Percentiles rank a stretch among this genome's conserved stretches.
Conservation (phyloP, 495 filamentous ascomycete genomes). For the Friedmanniomyces simplex region DNA sequence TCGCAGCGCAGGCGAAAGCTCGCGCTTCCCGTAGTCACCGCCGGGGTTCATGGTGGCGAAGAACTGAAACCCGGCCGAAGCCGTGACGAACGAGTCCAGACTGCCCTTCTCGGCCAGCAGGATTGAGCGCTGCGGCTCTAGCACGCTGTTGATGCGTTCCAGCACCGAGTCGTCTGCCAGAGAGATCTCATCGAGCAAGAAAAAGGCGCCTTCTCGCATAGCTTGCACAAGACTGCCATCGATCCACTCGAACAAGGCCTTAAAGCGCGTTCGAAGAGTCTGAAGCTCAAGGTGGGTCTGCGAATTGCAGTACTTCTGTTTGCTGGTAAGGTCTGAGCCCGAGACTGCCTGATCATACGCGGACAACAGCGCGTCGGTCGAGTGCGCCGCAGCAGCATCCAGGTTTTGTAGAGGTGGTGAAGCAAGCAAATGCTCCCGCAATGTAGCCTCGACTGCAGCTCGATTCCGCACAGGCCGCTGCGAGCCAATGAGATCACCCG, state of each 20-base stretch:
- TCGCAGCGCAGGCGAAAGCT: constrained; percentile 86
- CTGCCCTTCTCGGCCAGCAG: constrained; percentile 90
- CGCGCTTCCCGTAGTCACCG: constrained; percentile 94
- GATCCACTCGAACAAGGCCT: constrained; percentile 89
- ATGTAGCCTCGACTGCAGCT: constrained; percentile 51
- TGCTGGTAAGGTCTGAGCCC: constrained; percentile 28
- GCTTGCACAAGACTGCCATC: constrained; percentile 92
- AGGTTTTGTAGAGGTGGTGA: constrained; percentile 42
- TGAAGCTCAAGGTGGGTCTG: constrained; percentile 34
- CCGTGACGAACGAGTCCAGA: constrained; percentile 64
- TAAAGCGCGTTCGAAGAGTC: constrained; percentile 26
- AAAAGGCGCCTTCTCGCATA: constrained; percentile 82
- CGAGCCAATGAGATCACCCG: constrained; percentile 91
- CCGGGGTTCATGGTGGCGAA: constrained; percentile 98
- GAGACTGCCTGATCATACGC: constrained; percentile 33
- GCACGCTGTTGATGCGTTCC: constrained; percentile 93
- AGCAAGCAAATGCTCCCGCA: constrained; percentile 30
- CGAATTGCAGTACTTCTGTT: constrained; percentile 11
- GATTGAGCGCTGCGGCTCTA: constrained; percentile 77
- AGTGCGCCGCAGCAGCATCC: constrained; percentile 34
- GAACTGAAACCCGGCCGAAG: constrained; percentile 81
- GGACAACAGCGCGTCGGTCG: constrained; percentile 37
- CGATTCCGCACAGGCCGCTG: constrained; percentile 86
- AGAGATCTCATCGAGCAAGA: constrained; percentile 95
- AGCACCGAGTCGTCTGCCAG: constrained; percentile 95